Evolutionary conservation across 2,329 filamentous ascomycete genomes (phyloP).

Genomic region (Fusarium hainanense): DNA sequence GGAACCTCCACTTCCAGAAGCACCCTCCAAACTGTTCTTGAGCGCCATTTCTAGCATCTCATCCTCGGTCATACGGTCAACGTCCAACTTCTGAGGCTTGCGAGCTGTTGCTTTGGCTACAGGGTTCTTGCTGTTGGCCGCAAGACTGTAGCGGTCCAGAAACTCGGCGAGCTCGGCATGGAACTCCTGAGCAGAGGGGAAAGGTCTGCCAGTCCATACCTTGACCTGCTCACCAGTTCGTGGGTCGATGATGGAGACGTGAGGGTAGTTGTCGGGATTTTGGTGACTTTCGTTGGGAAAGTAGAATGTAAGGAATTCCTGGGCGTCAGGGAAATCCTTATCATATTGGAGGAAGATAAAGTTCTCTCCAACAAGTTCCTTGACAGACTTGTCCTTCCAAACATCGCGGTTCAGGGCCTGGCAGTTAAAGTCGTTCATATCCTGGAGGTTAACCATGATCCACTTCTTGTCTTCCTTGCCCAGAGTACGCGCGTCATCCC

Average conservation of each 20-base stretch:
- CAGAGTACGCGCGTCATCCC: conserved; percentile 84
- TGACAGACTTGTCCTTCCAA: conserved; percentile 88
- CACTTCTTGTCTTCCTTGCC: conserved; percentile 92
- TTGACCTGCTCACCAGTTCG: conserved; percentile 98
- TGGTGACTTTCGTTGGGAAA: conserved; percentile 77
- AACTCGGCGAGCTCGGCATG: conserved; percentile 94
- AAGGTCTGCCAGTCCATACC: conserved; percentile 88
- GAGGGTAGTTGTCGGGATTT: conserved; percentile 89
- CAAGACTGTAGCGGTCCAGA: conserved; percentile 94
- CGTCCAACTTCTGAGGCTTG: conserved; percentile 74
- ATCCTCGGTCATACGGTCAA: conserved; percentile 93
- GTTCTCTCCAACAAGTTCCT: conserved; percentile 85
- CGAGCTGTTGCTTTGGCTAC: conserved; percentile 76
- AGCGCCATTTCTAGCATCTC: conserved; percentile 97
- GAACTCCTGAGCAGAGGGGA: conserved; percentile 81
- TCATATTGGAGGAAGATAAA: conserved; percentile 97
- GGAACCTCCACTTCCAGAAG: conserved; percentile 48
- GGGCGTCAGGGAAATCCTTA: conserved; percentile 82
- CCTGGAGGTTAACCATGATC: conserved; percentile 95
- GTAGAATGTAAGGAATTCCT: conserved; percentile 91
- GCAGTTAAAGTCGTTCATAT: conserved; percentile 92
- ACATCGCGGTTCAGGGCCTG: conserved; percentile 94
- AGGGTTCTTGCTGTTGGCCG: conserved; percentile 89
- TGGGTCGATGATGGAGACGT: conserved; percentile 95
- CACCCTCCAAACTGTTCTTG: conserved; percentile 81